phyloP scores from a whole-genome alignment of 768 basidiomycete species.

The Pholiota microspora region DNA sequence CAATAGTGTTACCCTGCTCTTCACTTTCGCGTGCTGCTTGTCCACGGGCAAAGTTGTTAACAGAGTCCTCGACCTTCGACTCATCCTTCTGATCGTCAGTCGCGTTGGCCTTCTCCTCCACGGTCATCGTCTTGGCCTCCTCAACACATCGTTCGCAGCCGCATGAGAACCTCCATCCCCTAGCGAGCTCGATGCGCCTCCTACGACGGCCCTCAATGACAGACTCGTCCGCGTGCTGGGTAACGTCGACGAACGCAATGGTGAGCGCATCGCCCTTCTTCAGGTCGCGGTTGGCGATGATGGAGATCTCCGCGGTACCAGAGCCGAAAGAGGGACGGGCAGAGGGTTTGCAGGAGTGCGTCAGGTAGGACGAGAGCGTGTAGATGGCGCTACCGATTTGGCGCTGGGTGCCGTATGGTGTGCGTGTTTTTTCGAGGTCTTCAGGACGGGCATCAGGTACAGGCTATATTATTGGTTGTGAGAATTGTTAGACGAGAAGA shows the following conservation, averaged over 20 bases:
- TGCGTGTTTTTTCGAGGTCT: constrained; percentile 72
- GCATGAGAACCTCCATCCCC: constrained; percentile 84
- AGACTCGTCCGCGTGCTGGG: constrained; percentile 52
- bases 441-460: constrained; percentile 55
- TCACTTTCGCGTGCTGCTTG: constrained; percentile 1
- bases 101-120: constrained; percentile 29
- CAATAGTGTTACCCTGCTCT: constrained; percentile 3
- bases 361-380: constrained; percentile 72
- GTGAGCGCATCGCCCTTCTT: constrained; percentile 77
- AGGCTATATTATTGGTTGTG: constrained; percentile 40
- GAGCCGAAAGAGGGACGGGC: constrained; percentile 61
- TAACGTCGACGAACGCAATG: constrained; percentile 73
- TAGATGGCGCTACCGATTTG: constrained; percentile 80
- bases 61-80: constrained; percentile 41
- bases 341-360: constrained; percentile 74
- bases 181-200: constrained; percentile 69
- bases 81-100: constrained; percentile 43
- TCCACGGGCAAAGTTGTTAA: constrained; percentile 20
- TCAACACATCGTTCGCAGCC: constrained; percentile 60
- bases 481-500: background rate
- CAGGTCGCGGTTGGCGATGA: constrained; percentile 64
- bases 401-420: constrained; percentile 69
- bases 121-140: constrained; percentile 44
- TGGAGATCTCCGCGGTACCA: constrained; percentile 67
- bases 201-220: constrained; percentile 55